A percentile compares a stretch with the other conserved stretches of the same genome.
These are phyloP conservation scores for Colletotrichum spinosum DNA, from an alignment of 2,329 filamentous ascomycete species.

Conservation along the genomic window DNA sequence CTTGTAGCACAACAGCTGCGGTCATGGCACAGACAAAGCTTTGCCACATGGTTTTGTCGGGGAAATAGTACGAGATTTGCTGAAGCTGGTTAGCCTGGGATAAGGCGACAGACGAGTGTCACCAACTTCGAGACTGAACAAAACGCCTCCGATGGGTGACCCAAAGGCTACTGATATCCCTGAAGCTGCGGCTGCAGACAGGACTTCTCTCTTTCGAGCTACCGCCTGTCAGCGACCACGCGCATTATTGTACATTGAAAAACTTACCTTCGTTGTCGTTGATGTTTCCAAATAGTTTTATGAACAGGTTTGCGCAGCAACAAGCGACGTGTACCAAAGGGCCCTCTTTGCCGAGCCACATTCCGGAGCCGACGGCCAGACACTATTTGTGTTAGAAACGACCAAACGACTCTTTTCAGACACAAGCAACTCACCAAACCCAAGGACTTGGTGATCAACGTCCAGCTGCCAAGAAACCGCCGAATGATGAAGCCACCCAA, in stretches of 20 bases:
- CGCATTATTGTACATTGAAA: background rate
- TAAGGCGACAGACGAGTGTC: background rate
- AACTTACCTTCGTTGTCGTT: slow-evolving; percentile 84
- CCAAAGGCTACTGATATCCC: slow-evolving; percentile 96
- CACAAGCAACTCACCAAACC: slow-evolving; percentile 73
- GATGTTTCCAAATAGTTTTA: slow-evolving; percentile 86
- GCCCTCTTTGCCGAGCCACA: slow-evolving; percentile 98
- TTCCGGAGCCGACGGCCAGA: slow-evolving; percentile 89
- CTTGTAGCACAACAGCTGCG: slow-evolving; percentile 93
- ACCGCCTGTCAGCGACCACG: background rate
- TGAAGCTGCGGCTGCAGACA: slow-evolving; percentile 91
- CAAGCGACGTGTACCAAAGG: slow-evolving; percentile 96
- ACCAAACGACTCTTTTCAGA: background rate
- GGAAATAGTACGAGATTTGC: slow-evolving; percentile 97
- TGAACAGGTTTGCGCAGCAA: slow-evolving; percentile 94
- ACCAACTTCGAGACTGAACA: slow-evolving; percentile 90
- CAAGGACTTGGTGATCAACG: slow-evolving; percentile 87
- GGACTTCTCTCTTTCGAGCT: slow-evolving; percentile 92
- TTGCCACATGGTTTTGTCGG: slow-evolving; percentile 99
- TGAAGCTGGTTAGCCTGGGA: slow-evolving; percentile 46
- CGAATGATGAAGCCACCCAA: slow-evolving; percentile 93
- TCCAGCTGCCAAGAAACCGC: slow-evolving; percentile 89
- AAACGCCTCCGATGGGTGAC: slow-evolving; percentile 90
- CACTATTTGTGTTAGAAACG: slow-evolving; percentile 65
- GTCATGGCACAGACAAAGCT: slow-evolving; percentile 99